Conservation (phyloP, 2,329 filamentous ascomycete species). For the Torrubiella hemipterigena region DNA sequence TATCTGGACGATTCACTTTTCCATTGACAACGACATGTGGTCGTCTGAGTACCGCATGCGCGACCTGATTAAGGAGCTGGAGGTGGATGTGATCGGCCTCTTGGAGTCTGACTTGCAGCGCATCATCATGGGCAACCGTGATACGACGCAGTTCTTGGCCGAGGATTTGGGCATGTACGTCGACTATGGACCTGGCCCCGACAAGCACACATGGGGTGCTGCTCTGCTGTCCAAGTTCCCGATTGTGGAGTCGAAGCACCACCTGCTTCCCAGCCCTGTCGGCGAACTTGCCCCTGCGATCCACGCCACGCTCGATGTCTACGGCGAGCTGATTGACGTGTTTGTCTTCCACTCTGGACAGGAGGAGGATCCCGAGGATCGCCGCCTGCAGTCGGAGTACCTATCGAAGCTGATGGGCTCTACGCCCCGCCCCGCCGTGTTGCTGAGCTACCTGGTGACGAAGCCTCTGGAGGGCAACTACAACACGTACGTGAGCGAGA, state of each 20-base stretch:
- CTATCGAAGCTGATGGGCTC: slow-evolving; percentile 79
- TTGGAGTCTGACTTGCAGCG: slow-evolving; percentile 88
- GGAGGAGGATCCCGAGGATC: slow-evolving; percentile 89
- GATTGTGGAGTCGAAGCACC: slow-evolving; percentile 92
- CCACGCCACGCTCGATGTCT: slow-evolving; percentile 88
- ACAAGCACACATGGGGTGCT: slow-evolving; percentile 97
- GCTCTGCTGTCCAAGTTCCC: slow-evolving; percentile 94
- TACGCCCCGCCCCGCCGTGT: slow-evolving; percentile 65
- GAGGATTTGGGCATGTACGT: slow-evolving; percentile 98
- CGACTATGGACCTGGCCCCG: slow-evolving; percentile 90
- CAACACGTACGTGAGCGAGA: slow-evolving; percentile 81
- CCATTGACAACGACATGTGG: slow-evolving; percentile 98
- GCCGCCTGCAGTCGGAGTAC: slow-evolving; percentile 76
- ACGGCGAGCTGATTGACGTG: slow-evolving; percentile 80
- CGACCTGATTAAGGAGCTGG: slow-evolving; percentile 82
- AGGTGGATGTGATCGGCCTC: slow-evolving; percentile 93
- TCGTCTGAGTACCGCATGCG: slow-evolving; percentile 90
- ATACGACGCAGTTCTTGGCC: slow-evolving; percentile 87
- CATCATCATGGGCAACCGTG: slow-evolving; percentile 99
- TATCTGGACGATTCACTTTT: slow-evolving; percentile 99
- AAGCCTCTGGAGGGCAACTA: slow-evolving; percentile 89
- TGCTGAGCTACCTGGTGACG: slow-evolving; percentile 87
- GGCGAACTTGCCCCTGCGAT: slow-evolving; percentile 94
- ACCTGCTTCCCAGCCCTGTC: slow-evolving; percentile 83
- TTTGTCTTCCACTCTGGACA: slow-evolving; percentile 99